These are phyloP conservation scores for Auricularia cornea DNA, from an alignment of 768 basidiomycete genomes.

Conservation along the genomic window DNA sequence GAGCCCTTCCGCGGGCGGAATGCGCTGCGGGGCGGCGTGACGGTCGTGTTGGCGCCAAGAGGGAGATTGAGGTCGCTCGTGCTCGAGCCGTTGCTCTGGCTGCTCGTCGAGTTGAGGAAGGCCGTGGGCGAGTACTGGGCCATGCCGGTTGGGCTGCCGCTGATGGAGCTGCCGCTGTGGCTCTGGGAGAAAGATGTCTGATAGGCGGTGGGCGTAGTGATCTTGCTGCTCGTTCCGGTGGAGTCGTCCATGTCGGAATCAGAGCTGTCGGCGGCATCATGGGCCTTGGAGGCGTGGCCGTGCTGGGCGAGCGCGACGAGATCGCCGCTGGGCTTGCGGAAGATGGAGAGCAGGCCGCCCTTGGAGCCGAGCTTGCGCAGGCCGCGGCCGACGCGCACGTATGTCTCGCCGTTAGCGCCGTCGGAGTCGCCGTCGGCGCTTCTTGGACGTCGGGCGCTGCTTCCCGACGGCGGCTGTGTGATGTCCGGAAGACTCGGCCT, in stretches of 20 bases:
- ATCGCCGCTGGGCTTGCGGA: conserved; percentile 49
- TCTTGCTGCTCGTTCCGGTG: not conserved
- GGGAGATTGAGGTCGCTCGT: not conserved
- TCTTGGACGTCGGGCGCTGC: not conserved
- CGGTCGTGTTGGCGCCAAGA: not conserved
- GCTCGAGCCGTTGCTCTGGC: not conserved
- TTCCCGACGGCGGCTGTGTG: not conserved
- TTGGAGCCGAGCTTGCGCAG: conserved; percentile 51
- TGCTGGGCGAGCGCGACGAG: conserved; percentile 7
- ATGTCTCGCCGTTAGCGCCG: not conserved
- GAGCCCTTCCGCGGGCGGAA: not conserved
- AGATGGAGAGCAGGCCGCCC: conserved; percentile 64
- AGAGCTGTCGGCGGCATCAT: conserved; percentile 34
- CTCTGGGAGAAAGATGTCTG: not conserved
- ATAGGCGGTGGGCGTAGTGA: not conserved
- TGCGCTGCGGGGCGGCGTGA: not conserved
- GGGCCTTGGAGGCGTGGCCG: conserved; percentile 24
- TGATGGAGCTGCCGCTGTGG: not conserved
- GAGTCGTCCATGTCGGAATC: conserved; percentile 14
- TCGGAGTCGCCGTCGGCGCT: not conserved
- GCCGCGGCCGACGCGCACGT: not conserved
- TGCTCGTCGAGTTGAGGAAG: not conserved
- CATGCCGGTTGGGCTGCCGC: not conserved
- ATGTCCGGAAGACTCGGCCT: not conserved
- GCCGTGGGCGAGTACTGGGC: not conserved